Evolutionary conservation across 2,329 filamentous ascomycete species (phyloP), one percentile per base, ranked within the genome.

Genomic region (Orbilia oligospora): DNA sequence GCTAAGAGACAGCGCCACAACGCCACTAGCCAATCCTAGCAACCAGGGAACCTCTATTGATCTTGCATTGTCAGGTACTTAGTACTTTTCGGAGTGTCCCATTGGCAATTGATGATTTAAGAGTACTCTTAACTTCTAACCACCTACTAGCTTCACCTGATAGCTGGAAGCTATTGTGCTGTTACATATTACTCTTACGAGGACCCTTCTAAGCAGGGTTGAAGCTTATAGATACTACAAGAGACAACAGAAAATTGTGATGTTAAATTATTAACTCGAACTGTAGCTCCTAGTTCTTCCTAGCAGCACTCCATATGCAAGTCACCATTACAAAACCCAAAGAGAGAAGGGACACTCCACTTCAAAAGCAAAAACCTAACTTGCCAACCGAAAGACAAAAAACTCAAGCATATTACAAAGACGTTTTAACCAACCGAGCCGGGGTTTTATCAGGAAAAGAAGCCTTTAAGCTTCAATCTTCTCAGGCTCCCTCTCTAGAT

Each of bases 401-500:
- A 16, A 41, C 38, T n/a, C 12, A 46, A 20, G 41, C 44, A 46
- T 20, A 46, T 20, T 20, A 46, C 44, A 46, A 46, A 46, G 12
- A 46, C n/a, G n/a, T 5, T 5, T 46, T 46, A 41, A 14, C 8
- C 8, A 10, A 41, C 12, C 14, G 3, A 16, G 14, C 38, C 16
- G 16, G 14, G 12, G 5, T n/a, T n/a, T n/a, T n/a, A 41, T 2
- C 16, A 46, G 8, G n/a, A 46, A 20, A 2, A 20, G n/a, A 46
- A 36, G 33, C 2, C 16, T 46, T 12, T 20, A 46, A 63, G 49
- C 30, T 14, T n/a, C 46, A 68, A 66, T 18, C 48, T 71, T 76
- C 6, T 33, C 30, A 8, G 33, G 33, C 10, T 36, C 33, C 33
- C 12, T 41, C 12, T 53, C 71, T 5, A 12, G 8, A 10, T 55